Evolutionary conservation across 331 rosid species (phyloP).

Genomic region (Erythrophleum ivorense): DNA sequence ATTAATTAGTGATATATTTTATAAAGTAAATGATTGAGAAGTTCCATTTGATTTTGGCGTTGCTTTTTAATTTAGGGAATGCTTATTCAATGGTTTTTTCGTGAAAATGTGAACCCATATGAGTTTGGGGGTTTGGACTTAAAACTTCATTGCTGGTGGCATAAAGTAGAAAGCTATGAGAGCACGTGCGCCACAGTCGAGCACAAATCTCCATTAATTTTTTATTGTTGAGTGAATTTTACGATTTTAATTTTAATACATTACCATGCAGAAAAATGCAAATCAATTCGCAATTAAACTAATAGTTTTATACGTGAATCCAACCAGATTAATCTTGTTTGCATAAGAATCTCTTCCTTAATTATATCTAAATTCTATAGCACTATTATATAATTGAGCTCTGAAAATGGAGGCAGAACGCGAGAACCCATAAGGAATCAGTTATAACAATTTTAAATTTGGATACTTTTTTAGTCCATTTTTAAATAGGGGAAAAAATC

Average conservation of each 20-base stretch:
- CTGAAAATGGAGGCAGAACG: too few relatives aligned
- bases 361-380: background rate
- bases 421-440: too few relatives aligned
- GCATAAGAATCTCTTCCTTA: background rate
- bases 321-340: background rate
- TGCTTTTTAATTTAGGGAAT: conserved; percentile 28
- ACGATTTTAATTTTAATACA: background rate
- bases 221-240: background rate
- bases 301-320: background rate
- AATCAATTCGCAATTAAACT: background rate
- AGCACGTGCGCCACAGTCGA: conserved; percentile 62
- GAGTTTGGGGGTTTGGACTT: background rate
- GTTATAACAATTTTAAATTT: background rate
- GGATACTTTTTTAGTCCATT: background rate
- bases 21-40: background rate
- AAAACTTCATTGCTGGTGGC: background rate
- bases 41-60: background rate
- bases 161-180: conserved; percentile 21
- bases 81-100: conserved; percentile 6
- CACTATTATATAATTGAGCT: background rate
- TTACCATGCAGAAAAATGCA: background rate
- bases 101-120: conserved; percentile 21
- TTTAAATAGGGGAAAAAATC: background rate
- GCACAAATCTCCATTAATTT: conserved; percentile 59
- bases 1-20: background rate